These are phyloP conservation scores for Phytophthora melonis DNA, from an alignment of 352 stramenopile species.

Conservation along the genomic window DNA sequence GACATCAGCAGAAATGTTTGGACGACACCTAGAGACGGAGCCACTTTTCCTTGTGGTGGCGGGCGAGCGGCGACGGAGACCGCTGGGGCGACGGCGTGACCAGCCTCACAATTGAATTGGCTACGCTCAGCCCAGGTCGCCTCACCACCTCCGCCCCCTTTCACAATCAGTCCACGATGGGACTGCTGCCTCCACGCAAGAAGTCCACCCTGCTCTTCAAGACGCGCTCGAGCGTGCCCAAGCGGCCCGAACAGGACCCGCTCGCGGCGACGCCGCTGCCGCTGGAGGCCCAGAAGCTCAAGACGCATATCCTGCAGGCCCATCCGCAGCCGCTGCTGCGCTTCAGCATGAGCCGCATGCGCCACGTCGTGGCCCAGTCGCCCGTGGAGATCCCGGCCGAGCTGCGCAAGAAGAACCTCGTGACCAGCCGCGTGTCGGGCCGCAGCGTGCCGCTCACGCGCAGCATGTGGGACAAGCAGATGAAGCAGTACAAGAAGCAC, in stretches of 20 bases:
- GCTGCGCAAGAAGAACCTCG: conserved; percentile 46
- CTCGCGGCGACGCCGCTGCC: conserved; percentile 32
- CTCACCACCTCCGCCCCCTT: too few relatives aligned
- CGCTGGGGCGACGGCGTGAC: not conserved
- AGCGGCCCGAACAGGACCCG: conserved; percentile 16
- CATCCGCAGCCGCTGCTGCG: conserved; percentile 56
- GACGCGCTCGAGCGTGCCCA: conserved; percentile 14
- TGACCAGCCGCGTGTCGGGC: conserved; percentile 52
- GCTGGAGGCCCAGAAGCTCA: conserved; percentile 61
- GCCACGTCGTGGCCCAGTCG: conserved; percentile 50
- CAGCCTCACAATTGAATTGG: conserved; percentile 27
- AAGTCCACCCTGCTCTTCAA: conserved; percentile 37
- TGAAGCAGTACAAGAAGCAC: conserved; percentile 45
- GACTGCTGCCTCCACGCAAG: conserved; percentile 35
- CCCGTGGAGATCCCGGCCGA: conserved; percentile 60
- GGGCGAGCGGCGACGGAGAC: not conserved
- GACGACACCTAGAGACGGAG: not conserved
- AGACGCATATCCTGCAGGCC: conserved; percentile 60
- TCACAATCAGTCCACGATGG: conserved; percentile 13
- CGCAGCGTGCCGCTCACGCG: conserved; percentile 69
- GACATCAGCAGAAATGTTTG: conserved; percentile 2
- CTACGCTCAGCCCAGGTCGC: conserved; percentile 12
- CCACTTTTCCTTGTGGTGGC: not conserved
- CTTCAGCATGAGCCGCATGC: conserved; percentile 77
- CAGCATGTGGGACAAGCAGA: conserved; percentile 73